Evolutionary conservation across 345 rosid genomes (phyloP).

Genomic region (Bruguiera gymnorhiza): DNA sequence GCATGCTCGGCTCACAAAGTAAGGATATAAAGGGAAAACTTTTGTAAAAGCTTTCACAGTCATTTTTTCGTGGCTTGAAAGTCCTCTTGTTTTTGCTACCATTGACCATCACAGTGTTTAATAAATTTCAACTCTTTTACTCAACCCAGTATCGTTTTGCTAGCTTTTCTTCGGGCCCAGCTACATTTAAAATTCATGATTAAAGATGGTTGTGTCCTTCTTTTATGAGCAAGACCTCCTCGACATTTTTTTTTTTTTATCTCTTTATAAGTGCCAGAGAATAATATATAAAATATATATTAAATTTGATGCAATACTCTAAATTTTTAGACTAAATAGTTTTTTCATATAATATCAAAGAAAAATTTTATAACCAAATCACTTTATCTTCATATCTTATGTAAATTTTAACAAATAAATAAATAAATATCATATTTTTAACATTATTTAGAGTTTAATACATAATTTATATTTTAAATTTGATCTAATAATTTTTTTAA

Average conservation of each 20-base stretch:
- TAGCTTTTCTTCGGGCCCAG: conserved; percentile 26
- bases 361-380: too few relatives aligned
- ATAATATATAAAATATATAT: not conserved
- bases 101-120: conserved; percentile 49
- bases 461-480: too few relatives aligned
- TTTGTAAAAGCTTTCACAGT: conserved; percentile 34
- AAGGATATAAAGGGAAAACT: conserved; percentile 30
- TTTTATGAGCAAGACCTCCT: conserved; percentile 30
- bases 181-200: conserved; percentile 25
- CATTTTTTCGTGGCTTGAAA: conserved; percentile 34
- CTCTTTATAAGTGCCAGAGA: not conserved
- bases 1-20: conserved; percentile 39
- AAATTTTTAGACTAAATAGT: too few relatives aligned
- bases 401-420: too few relatives aligned
- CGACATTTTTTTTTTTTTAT: conserved; percentile 12
- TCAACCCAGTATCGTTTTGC: conserved; percentile 9
- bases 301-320: too few relatives aligned
- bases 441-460: too few relatives aligned
- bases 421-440: too few relatives aligned
- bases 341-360: too few relatives aligned
- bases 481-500: too few relatives aligned
- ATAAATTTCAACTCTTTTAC: conserved; percentile 24
- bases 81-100: conserved; percentile 33
- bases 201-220: conserved; percentile 29
- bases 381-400: too few relatives aligned